Evolutionary conservation across 129 eudicot species (phyloP), one percentile per base, ranked within the genome.

Genomic region (Pittosporum tobira): DNA sequence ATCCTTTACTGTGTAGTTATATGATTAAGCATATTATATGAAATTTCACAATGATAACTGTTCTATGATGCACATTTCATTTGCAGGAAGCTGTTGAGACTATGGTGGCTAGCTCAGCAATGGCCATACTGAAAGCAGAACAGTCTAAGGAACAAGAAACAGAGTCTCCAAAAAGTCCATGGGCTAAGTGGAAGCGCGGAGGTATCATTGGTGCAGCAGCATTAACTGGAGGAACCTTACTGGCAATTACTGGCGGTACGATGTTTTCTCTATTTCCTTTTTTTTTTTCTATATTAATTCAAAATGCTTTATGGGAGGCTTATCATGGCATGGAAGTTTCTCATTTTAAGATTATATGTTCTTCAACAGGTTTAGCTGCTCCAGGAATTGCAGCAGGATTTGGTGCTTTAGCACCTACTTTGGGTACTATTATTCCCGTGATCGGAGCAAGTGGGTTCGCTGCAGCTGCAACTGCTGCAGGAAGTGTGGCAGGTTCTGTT

Each of bases 311-410:
- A 16, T 50, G 56, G 34, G 44, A 66, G 19, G 19, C 23, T 27
- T 63, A 13, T 14, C 22, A 47, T 37, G 37, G 43, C 6, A 43
- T 46, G 40, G 47, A 38, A 29, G 43, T 30, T 71, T 59, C 25
- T 22, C 1, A 49, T 36, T 18, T 13, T 49, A 15, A 55, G 51
- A n/a, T 49, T 60, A 61, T 18, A 25, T 38, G 29, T 75, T 49
- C 40, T 52, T 43, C 21, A 74, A 76, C 81, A 93, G 96, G 99
- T 43, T 77, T 93, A 75, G 99, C 99, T 74, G 99, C 99, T 54
- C 99, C 99, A 72, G 99, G 96, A 52, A 93, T 93, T 66, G 99
- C 99, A 72, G 99, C 99, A 29, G 99, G 99, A 34, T 84, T 93
- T 54, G 59, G 96, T 77, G 99, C 99, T 48, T 71, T 93, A 71